Evolutionary conservation across 2,329 filamentous ascomycete species (phyloP).

Genomic region (Fusarium luffae): DNA sequence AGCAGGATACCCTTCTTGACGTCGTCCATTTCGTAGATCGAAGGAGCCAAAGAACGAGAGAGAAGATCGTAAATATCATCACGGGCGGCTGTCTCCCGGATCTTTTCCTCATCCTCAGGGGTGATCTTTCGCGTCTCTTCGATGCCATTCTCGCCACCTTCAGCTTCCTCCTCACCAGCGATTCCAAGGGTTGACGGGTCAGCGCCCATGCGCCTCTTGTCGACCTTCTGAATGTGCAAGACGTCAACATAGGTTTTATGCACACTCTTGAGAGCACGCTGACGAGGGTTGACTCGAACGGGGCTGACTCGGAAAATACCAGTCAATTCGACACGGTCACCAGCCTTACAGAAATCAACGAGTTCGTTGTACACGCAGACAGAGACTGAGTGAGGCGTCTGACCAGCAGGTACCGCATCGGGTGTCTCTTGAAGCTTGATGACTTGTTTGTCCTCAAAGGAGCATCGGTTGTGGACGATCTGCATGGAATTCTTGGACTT

Average conservation of each 20-base stretch:
- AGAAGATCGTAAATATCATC: conserved; percentile 94
- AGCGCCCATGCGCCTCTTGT: conserved; percentile 92
- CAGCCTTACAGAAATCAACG: conserved; percentile 97
- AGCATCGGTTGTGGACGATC: conserved; percentile 94
- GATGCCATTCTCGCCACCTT: conserved; percentile 76
- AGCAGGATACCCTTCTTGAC: conserved; percentile 98
- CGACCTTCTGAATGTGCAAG: conserved; percentile 94
- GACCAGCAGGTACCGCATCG: conserved; percentile 91
- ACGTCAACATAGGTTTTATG: conserved; percentile 99
- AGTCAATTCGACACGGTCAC: conserved; percentile 94
- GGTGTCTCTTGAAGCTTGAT: conserved; percentile 99
- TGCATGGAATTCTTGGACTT: conserved; percentile 94
- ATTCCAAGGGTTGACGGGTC: conserved; percentile 89
- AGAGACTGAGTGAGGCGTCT: conserved; percentile 97
- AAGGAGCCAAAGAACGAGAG: conserved; percentile 89
- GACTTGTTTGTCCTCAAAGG: conserved; percentile 96
- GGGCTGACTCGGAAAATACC: conserved; percentile 97
- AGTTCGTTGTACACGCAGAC: conserved; percentile 97
- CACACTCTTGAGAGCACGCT: conserved; percentile 90
- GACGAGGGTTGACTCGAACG: conserved; percentile 91
- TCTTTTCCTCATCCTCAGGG: conserved; percentile 89
- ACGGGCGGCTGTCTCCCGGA: conserved; percentile 80
- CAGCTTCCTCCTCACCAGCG: conserved; percentile 74
- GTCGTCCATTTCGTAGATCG: conserved; percentile 97
- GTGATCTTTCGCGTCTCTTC: conserved; percentile 87